These are phyloP conservation scores for Daldinia grandis DNA, from an alignment of 495 filamentous ascomycete genomes.

Conservation along the genomic window DNA sequence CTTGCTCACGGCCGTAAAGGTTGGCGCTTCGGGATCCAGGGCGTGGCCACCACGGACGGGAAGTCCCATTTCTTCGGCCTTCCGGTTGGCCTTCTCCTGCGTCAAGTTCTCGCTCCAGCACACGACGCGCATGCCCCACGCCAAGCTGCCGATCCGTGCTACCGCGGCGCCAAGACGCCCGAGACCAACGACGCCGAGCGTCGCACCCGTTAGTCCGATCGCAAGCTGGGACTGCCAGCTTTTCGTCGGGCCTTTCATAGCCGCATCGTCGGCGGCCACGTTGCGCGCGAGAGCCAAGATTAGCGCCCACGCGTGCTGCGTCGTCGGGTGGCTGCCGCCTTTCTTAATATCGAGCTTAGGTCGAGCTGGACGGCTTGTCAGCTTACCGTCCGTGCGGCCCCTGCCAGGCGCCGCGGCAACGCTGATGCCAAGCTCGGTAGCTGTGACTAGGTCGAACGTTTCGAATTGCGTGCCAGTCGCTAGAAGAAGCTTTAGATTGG, in stretches of 20 bases:
- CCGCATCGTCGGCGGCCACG: constrained; percentile 66
- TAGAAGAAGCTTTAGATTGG: constrained; percentile 71
- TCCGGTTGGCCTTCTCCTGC: constrained; percentile 67
- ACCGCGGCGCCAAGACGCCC: constrained; percentile 68
- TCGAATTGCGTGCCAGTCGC: constrained; percentile 69
- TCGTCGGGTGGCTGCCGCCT: constrained; percentile 62
- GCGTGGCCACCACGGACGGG: constrained; percentile 52
- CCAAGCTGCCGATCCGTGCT: constrained; percentile 65
- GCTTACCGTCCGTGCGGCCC: constrained; percentile 40
- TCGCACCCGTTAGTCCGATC: constrained; percentile 65
- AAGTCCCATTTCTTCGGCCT: constrained; percentile 61
- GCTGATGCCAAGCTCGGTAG: constrained; percentile 59
- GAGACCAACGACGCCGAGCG: constrained; percentile 67
- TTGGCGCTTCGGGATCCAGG: constrained; percentile 38
- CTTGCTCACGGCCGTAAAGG: constrained; percentile 61
- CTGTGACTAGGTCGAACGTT: constrained; percentile 66
- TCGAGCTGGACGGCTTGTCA: constrained; percentile 12
- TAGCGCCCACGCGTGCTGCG: constrained; percentile 71
- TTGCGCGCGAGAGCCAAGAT: constrained; percentile 66
- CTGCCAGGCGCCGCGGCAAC: constrained; percentile 63
- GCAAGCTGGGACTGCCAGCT: constrained; percentile 67
- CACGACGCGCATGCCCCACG: constrained; percentile 71
- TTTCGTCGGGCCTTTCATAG: constrained; percentile 56
- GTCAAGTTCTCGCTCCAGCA: constrained; percentile 73
- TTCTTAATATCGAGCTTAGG: constrained; percentile 37